Evolutionary conservation across 768 basidiomycete species (phyloP).

Genomic region (Saitozyma sp.): DNA sequence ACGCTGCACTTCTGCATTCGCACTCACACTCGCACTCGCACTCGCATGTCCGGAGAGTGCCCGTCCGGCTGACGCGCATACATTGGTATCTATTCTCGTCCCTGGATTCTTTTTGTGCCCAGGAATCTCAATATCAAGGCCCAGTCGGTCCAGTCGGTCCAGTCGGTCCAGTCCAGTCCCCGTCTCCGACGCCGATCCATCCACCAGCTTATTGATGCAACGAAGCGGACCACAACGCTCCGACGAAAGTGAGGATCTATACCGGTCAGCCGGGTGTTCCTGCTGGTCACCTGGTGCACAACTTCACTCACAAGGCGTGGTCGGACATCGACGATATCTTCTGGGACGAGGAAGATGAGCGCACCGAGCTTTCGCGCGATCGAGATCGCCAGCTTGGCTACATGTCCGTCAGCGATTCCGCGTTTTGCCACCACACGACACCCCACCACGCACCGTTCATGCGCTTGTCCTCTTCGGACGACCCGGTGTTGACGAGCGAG

Average conservation of each 20-base stretch:
- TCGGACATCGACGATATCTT: constrained; percentile 87
- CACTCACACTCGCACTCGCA: too few species aligned
- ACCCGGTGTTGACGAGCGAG: constrained; percentile 61
- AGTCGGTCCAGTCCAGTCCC: too few species aligned
- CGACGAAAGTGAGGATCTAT: constrained; percentile 85
- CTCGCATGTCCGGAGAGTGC: too few species aligned
- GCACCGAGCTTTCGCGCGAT: constrained; percentile 98
- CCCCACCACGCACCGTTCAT: constrained; percentile 72
- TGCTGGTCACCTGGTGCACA: constrained; percentile 41
- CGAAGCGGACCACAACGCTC: constrained; percentile 53
- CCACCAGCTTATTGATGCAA: constrained; percentile 25
- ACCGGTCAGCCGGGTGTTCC: background rate
- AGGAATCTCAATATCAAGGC: too few species aligned
- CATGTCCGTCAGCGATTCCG: background rate
- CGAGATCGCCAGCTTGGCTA: constrained; percentile 95
- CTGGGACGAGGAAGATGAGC: constrained; percentile 92
- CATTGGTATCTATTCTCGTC: too few species aligned
- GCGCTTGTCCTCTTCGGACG: constrained; percentile 80
- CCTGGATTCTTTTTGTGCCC: too few species aligned
- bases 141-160: too few species aligned
- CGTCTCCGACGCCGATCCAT: too few species aligned
- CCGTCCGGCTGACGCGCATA: too few species aligned
- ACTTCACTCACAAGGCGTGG: constrained; percentile 71
- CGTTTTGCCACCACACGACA: background rate
- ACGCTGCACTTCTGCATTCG: too few species aligned